Percentiles rank a stretch among this genome's conserved stretches.
phyloP scores from a whole-genome alignment of 2,329 filamentous ascomycete species.

The Celoporthe dispersa region DNA sequence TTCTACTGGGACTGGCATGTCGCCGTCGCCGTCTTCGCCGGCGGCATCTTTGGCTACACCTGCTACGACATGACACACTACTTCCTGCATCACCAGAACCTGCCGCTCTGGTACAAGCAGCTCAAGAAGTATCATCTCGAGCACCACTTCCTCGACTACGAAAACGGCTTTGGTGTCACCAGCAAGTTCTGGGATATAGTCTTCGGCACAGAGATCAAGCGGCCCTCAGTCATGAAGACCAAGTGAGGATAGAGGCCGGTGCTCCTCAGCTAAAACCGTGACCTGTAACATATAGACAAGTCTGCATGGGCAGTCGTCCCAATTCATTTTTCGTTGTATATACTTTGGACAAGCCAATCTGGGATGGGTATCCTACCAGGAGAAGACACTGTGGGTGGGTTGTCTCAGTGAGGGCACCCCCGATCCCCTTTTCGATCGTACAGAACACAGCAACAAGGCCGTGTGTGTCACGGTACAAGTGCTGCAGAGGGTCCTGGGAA shows the following conservation, averaged over 20 bases:
- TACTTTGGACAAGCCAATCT: slow-evolving; percentile 19
- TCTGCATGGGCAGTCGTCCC: slow-evolving; percentile 8
- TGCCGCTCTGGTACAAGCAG: slow-evolving; percentile 86
- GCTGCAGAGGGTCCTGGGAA: not conserved
- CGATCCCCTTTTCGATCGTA: not conserved
- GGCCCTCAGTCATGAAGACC: slow-evolving; percentile 42
- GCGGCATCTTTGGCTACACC: slow-evolving; percentile 93
- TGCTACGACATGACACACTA: slow-evolving; percentile 98
- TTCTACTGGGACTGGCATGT: slow-evolving; percentile 87
- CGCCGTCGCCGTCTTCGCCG: slow-evolving; percentile 78
- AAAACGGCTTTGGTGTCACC: slow-evolving; percentile 96
- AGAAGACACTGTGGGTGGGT: not conserved
- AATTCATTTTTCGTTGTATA: slow-evolving; percentile 26
- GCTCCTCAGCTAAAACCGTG: not conserved
- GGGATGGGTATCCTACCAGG: not conserved
- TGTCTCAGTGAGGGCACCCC: not conserved
- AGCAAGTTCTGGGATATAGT: slow-evolving; percentile 94
- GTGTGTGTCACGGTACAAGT: not conserved
- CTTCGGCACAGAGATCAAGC: slow-evolving; percentile 81
- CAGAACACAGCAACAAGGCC: slow-evolving; percentile 4
- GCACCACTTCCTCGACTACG: slow-evolving; percentile 97
- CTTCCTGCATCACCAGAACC: slow-evolving; percentile 94
- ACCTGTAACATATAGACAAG: not conserved
- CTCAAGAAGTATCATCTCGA: slow-evolving; percentile 98
- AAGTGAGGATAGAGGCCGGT: slow-evolving; percentile 33